These are phyloP conservation scores for Pseudogymnoascus sp. DNA, from an alignment of 2,329 filamentous ascomycete species.

Conservation along the genomic window DNA sequence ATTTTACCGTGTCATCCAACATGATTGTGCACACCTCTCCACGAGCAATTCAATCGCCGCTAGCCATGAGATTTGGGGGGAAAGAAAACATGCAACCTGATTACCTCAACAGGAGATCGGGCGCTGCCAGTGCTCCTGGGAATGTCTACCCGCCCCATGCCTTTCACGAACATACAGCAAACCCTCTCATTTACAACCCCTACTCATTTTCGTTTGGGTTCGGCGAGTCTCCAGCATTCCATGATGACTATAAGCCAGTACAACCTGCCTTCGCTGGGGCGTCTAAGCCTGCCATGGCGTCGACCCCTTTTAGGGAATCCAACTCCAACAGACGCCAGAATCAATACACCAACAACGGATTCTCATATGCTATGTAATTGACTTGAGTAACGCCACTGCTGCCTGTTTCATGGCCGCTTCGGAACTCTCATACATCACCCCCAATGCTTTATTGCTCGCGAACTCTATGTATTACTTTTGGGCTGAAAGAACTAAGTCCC, in stretches of 20 bases:
- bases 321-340: neutral
- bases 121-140: constrained; percentile 14
- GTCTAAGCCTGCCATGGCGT: constrained; percentile 14
- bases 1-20: constrained; percentile 19
- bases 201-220: constrained; percentile 18
- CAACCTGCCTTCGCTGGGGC: constrained; percentile 15
- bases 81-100: constrained; percentile 23
- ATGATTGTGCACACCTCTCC: constrained; percentile 18
- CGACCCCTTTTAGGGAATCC: neutral
- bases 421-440: neutral
- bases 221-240: constrained; percentile 10
- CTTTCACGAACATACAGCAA: constrained; percentile 22
- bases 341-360: neutral
- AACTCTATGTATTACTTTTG: neutral
- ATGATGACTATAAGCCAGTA: constrained; percentile 11
- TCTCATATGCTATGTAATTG: neutral
- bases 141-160: constrained; percentile 23
- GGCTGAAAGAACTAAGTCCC: neutral
- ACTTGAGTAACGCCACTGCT: neutral
- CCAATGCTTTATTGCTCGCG: neutral
- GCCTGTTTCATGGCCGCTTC: neutral
- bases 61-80: constrained; percentile 16
- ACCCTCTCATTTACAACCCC: constrained; percentile 24
- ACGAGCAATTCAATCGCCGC: constrained; percentile 20
- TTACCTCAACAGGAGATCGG: constrained; percentile 15